Percentiles rank a stretch among this genome's conserved stretches.
These are phyloP conservation scores for Calonectria crousiana DNA, from an alignment of 2,329 filamentous ascomycete species.

Conservation along the genomic window DNA sequence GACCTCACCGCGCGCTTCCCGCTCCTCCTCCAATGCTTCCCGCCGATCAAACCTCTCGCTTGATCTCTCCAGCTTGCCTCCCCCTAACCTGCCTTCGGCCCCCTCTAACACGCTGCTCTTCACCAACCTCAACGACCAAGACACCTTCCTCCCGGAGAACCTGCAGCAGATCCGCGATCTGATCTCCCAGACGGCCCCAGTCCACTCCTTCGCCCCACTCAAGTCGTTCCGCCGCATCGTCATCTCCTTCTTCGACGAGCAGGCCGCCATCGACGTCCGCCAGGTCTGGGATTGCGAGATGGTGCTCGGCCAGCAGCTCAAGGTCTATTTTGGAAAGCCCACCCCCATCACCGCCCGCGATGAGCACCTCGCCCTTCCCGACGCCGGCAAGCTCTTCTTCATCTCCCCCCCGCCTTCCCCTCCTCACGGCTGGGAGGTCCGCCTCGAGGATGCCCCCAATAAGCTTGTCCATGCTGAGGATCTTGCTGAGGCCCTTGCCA, in stretches of 20 bases:
- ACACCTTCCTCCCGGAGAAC: constrained; percentile 81
- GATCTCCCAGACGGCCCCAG: constrained; percentile 75
- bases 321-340: constrained; percentile 76
- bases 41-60: constrained; percentile 70
- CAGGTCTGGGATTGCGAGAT: constrained; percentile 80
- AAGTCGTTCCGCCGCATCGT: constrained; percentile 87
- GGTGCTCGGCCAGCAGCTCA: constrained; percentile 76
- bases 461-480: constrained; percentile 78
- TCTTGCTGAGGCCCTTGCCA: constrained; percentile 74
- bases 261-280: constrained; percentile 78
- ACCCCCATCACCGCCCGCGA: constrained; percentile 68
- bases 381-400: constrained; percentile 79
- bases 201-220: constrained; percentile 83
- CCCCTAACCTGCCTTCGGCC: constrained; percentile 76
- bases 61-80: constrained; percentile 79
- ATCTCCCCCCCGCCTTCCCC: constrained; percentile 77
- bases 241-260: constrained; percentile 79
- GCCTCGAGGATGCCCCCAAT: constrained; percentile 77
- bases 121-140: constrained; percentile 80
- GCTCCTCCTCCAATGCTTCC: constrained; percentile 61
- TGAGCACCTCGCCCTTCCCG: constrained; percentile 73
- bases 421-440: constrained; percentile 77
- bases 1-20: constrained; percentile 52
- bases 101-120: constrained; percentile 88
- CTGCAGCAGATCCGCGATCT: constrained; percentile 79